Base-by-base conservation (phyloP, 1,284 basidiomycete species). In the Ceratobasidium sp. region DNA sequence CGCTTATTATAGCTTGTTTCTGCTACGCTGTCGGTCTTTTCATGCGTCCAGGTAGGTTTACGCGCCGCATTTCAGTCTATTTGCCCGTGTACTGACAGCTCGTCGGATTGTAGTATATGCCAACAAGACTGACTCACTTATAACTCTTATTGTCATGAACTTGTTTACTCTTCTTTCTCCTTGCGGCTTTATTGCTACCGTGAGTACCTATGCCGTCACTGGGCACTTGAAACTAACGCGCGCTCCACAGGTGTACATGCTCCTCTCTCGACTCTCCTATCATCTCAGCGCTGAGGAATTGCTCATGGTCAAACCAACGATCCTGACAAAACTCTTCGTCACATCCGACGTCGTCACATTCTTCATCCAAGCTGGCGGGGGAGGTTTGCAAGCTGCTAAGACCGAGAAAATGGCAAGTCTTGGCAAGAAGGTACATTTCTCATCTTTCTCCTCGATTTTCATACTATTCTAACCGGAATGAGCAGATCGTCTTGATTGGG, bases 141-240 rank as follows among this genome's bases (percentile, higher is more conserved):
- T 31, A 19, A 31, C 88, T 4, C 91, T 89, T 77, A 90, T 91
- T 63, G 82, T 84, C 0, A 86, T 89, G 80, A 88, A 91, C 78
- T 80, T 91, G 14, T 87, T 91, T 77, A 86, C 90, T 51, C 88
- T 91, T 4, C 60, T 19, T 31, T 74, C 87, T 85, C 90, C 92
- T 7, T 93, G 92, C 78, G 90, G 90, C 19, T 93, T 93, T 82
- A 89, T 93, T 74, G 91, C 91, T 7, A 88, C 90, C 22, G 69
- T 72, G 41, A 9, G 57, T 22, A 27, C n/a, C n/a, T n/a, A 33
- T 15, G 17, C 29, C 2, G 17, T 33, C 51, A 24, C 51, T 36
- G 45, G 31, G n/a, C 19, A 50, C 17, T 27, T 60, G 33, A 19
- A 60, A 27, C 24, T 22, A 17, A 17, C 5, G n/a, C 5, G 7